phyloP scores from a whole-genome alignment of 2,329 filamentous ascomycete genomes.

The Xylaria sp. region DNA sequence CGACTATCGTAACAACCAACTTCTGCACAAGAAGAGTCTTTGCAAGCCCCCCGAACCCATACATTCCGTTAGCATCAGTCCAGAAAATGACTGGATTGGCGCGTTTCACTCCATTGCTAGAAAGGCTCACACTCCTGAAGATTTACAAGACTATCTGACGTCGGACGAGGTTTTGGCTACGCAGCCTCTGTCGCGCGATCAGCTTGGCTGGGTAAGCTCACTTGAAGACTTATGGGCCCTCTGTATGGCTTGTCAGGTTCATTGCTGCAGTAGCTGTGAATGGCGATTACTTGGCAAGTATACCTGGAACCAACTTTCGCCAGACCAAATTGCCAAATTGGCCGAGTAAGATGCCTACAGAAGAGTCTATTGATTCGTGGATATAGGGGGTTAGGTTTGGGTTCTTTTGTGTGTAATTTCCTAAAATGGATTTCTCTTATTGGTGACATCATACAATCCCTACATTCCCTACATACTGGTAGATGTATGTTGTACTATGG shows the following conservation, averaged over 20 bases:
- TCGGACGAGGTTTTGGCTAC: background rate
- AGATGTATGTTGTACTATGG: too few relatives aligned
- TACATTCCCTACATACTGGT: too few relatives aligned
- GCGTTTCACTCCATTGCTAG: background rate
- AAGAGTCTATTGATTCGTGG: too few relatives aligned
- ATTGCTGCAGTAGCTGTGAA: background rate
- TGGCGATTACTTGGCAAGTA: background rate
- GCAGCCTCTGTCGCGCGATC: background rate
- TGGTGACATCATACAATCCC: too few relatives aligned
- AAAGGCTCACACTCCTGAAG: background rate
- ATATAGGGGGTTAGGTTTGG: too few relatives aligned
- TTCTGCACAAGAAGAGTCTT: background rate
- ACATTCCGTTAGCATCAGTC: background rate
- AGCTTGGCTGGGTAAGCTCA: background rate
- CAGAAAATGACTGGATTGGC: background rate
- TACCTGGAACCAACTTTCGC: background rate
- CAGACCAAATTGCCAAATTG: too few relatives aligned
- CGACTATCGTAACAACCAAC: background rate
- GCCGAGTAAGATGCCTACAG: too few relatives aligned
- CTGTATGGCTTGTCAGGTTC: background rate
- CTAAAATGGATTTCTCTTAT: too few relatives aligned
- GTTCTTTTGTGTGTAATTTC: too few relatives aligned
- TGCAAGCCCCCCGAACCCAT: background rate
- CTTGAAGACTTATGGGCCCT: background rate
- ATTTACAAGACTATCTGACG: background rate